Percentiles rank a stretch among this genome's conserved stretches.
Evolutionary conservation across 176 grass and related monocot genomes (phyloP).

Genomic region (Carex scoparia): DNA sequence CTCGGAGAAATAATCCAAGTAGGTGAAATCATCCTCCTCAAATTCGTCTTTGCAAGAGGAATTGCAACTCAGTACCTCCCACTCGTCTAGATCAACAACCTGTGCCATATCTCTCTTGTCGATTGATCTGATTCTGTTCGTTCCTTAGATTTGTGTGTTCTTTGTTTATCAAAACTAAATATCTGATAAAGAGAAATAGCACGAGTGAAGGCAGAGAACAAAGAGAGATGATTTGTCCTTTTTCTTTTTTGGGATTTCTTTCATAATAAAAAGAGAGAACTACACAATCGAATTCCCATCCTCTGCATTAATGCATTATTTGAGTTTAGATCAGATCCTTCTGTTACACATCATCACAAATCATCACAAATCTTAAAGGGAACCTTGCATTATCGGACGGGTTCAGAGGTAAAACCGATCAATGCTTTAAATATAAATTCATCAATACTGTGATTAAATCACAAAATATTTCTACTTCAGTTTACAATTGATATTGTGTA

Average conservation of each 20-base stretch:
- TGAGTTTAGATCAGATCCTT: no score
- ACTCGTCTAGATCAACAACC: conserved; percentile 16
- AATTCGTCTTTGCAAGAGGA: conserved; percentile 16
- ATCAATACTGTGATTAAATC: neutral
- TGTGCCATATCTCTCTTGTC: neutral
- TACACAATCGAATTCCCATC: no score
- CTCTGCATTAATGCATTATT: no score
- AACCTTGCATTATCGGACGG: no score
- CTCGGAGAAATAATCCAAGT: neutral
- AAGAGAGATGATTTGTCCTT: neutral
- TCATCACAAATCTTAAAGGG: no score
- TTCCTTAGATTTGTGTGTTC: neutral
- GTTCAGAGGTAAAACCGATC: no score
- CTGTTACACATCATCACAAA: no score
- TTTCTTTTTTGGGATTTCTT: neutral
- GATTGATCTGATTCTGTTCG: neutral
- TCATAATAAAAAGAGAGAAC: neutral
- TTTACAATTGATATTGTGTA: neutral
- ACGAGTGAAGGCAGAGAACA: neutral
- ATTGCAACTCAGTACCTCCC: conserved; percentile 17
- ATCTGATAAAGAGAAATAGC: neutral
- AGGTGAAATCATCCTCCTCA: conserved; percentile 16
- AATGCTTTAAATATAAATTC: neutral
- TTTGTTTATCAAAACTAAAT: neutral
- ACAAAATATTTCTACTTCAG: neutral